Evolutionary conservation across 2,329 filamentous ascomycete genomes (phyloP), one percentile per base, ranked within the genome.

Genomic region (Botrytis paeoniae): DNA sequence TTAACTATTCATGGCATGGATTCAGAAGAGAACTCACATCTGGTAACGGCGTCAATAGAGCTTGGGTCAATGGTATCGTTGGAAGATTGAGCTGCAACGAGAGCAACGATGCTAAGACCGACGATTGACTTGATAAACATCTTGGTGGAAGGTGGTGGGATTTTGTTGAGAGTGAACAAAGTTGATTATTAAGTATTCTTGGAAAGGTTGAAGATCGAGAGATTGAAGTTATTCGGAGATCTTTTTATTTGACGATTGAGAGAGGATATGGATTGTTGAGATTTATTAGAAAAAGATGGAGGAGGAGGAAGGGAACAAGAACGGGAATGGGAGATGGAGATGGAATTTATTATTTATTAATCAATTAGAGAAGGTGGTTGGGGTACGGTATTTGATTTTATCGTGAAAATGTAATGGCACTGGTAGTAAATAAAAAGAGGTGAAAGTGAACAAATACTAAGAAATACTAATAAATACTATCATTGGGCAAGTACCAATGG

Each of bases 71-170:
- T 77, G 70, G 80, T 78, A 22, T 74, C 73, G 72, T 80, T 79
- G 74, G 72, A 43, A 32, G 69, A 48, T 59, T 65, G 60, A 62
- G 74, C 75, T 54, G 75, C 75, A 51, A 74, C 77, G 73, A 75
- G 72, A 73, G 78, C 77, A 64, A 80, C 66, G 14, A 80, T 70
- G 65, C 78, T 76, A 41, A 80, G 76, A 43, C 76, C 77, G 74
- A 78, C 74, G 29, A 75, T 69, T 18, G 79, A 77, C 39, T 77
- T 78, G 73, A 74, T 74, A 66, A 79, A 75, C 80, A 81, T 81
- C 72, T 77, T 79, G 61, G 43, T 39, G 45, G 48, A 20, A 37
- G 18, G 57, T 51, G 37, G 39, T 43, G 45, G 12, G 3, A 22
- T 41, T 51, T 48, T 4, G 59, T 48, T 62, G 59, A 63, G 39